phyloP scores from a whole-genome alignment of 345 rosid species.

The Microthlaspi erraticum region DNA sequence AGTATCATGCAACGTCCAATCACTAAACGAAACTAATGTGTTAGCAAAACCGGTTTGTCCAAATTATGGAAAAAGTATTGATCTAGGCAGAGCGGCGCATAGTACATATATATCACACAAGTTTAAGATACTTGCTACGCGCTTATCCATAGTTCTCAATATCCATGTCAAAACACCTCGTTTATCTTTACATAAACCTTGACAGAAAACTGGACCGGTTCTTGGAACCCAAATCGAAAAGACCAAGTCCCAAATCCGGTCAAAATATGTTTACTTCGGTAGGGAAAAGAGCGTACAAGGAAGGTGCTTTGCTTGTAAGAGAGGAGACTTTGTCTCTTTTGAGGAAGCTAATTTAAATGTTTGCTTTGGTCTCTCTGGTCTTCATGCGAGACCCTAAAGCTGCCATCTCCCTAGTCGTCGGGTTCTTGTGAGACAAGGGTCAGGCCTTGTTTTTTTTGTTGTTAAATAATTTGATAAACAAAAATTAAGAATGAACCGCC shows the following conservation, averaged over 20 bases:
- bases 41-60: conserved; percentile 6
- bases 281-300: background rate
- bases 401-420: background rate
- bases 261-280: conserved; percentile 10
- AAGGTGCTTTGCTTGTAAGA: conserved; percentile 42
- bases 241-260: conserved; percentile 15
- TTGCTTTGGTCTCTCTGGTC: conserved; percentile 17
- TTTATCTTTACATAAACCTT: background rate
- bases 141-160: too few species aligned
- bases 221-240: background rate
- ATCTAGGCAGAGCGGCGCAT: too few species aligned
- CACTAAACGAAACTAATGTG: conserved; percentile 16
- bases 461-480: background rate
- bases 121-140: too few species aligned
- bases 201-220: background rate
- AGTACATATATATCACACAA: too few species aligned
- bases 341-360: conserved; percentile 30
- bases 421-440: background rate
- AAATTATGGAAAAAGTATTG: background rate
- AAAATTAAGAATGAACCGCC: too few species aligned
- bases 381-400: conserved; percentile 23
- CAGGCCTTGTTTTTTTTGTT: too few species aligned
- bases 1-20: background rate
- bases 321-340: conserved; percentile 32
- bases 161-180: too few species aligned